Base-by-base conservation (phyloP, 192 early-diverging fungal species). In the Entomortierella chlamydospora region DNA sequence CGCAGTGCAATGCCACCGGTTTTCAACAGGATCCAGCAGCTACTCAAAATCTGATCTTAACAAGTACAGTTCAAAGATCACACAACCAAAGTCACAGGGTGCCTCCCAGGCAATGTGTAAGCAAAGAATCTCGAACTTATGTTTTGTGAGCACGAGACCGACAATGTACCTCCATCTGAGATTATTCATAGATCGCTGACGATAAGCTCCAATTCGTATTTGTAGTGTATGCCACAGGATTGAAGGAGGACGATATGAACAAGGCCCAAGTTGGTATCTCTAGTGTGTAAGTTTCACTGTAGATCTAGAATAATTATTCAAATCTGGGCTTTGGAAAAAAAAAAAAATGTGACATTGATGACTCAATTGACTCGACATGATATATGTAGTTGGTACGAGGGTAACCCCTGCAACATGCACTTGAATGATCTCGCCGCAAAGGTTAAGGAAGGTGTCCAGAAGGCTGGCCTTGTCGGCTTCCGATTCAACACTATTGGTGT, bases 341-440 rank as follows among this genome's bases (percentile, higher is more conserved):
- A 10, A 31, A 25, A 37, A 58, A 39, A 57, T 63, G 60, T 72
- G 57, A 65, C 57, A 51, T 15, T 42, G 17, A 64, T 73, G 71
- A 73, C 47, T 73, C 71, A 73, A 65, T 43, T 64, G 43, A 64
- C 29, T 39, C 10, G 7, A 18, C 1, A 43, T 25, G 37, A 29
- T 52, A n/a, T 43, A 31, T 25, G 30, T 66, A 91, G 91, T 18
- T 96, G 97, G 96, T 98, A 96, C 77, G 98, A 99, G 81, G 98
- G 98, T 64, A 99, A 99, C 84, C 96, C 98, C 12, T 99, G 98
- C 88, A 99, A 99, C 84, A 99, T 99, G 98, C 98, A 99, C 66
- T 87, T 99, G 41, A 82, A 93, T 57, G 94, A 97, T 72, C 87
- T 99, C 18, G 87, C 97, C 10, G 87, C 53, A 22, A 85, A 92